A percentile compares a stretch with the other conserved stretches of the same genome.
phyloP scores from a whole-genome alignment of 495 filamentous ascomycete genomes.

The Podospora comata region DNA sequence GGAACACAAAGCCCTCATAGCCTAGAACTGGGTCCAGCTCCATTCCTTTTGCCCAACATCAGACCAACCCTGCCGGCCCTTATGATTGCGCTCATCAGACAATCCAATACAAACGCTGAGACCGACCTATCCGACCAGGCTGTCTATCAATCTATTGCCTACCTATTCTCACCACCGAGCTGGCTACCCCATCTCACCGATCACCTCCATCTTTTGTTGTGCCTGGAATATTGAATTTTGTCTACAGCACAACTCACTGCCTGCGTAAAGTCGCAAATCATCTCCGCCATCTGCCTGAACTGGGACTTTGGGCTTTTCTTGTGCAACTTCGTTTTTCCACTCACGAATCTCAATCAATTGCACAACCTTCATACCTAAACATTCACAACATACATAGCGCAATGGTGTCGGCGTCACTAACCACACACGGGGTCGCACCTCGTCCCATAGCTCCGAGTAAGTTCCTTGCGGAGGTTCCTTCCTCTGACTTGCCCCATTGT shows the following conservation, averaged over 20 bases:
- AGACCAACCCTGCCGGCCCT: neutral
- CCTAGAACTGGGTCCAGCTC: neutral
- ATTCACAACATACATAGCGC: neutral
- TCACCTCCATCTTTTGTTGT: neutral
- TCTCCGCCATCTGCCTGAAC: neutral
- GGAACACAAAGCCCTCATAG: constrained; percentile 1
- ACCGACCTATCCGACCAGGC: neutral
- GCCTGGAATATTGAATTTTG: neutral
- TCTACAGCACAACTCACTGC: neutral
- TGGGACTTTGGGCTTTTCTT: neutral
- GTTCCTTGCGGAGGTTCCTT: constrained; percentile 3
- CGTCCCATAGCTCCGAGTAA: constrained; percentile 9
- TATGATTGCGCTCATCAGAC: constrained; percentile 6
- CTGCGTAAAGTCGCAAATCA: neutral
- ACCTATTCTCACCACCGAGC: neutral
- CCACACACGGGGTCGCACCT: constrained; percentile 3
- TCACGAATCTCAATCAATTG: neutral
- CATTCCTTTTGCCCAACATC: neutral
- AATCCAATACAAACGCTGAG: neutral
- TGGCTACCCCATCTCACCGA: neutral
- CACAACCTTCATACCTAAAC: neutral
- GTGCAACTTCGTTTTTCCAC: neutral
- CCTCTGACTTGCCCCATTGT: neutral
- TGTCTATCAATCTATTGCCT: neutral
- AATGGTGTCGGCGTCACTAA: constrained; percentile 7